A percentile compares a stretch with the other conserved stretches of the same genome.
Evolutionary conservation across 495 filamentous ascomycete species (phyloP).

Genomic region (Baudoinia panamericana): DNA sequence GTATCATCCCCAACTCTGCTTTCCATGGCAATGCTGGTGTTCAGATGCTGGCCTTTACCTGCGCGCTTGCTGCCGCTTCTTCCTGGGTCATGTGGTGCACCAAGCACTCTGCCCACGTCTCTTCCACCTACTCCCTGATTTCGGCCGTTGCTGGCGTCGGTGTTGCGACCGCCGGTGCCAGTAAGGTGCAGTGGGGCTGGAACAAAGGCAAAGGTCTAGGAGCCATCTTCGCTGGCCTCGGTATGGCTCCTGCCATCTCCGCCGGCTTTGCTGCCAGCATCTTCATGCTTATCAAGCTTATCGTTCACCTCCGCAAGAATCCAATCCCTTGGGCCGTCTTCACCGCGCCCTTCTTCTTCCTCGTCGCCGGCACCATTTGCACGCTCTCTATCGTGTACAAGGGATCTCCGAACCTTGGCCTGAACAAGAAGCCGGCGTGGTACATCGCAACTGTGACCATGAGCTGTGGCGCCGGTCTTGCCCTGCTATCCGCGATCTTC

Average conservation of each 20-base stretch:
- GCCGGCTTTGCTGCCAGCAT: slow-evolving; percentile 46
- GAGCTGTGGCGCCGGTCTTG: slow-evolving; percentile 39
- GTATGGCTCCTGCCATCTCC: slow-evolving; percentile 49
- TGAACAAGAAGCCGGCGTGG: slow-evolving; percentile 43
- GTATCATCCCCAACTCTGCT: slow-evolving; percentile 42
- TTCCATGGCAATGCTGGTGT: slow-evolving; percentile 42
- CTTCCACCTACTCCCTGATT: slow-evolving; percentile 53
- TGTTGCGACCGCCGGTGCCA: slow-evolving; percentile 41
- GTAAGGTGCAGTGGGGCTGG: slow-evolving; percentile 42
- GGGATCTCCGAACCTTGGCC: slow-evolving; percentile 43
- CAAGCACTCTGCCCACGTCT: slow-evolving; percentile 42
- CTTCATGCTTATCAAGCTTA: slow-evolving; percentile 51
- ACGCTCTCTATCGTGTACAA: slow-evolving; percentile 49
- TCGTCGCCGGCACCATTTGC: slow-evolving; percentile 24
- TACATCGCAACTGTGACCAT: slow-evolving; percentile 45
- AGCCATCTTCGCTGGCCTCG: slow-evolving; percentile 49
- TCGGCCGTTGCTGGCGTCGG: slow-evolving; percentile 52
- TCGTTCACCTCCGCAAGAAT: slow-evolving; percentile 44
- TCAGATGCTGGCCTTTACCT: slow-evolving; percentile 50
- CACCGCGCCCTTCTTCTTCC: slow-evolving; percentile 49
- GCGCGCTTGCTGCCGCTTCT: slow-evolving; percentile 42
- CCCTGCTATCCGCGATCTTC: slow-evolving; percentile 48
- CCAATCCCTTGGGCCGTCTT: slow-evolving; percentile 35
- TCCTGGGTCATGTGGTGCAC: slow-evolving; percentile 38
- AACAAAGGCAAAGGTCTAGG: slow-evolving; percentile 34